Conservation (phyloP, 2,329 filamentous ascomycete genomes). For the Pestalotiopsis sp. region DNA sequence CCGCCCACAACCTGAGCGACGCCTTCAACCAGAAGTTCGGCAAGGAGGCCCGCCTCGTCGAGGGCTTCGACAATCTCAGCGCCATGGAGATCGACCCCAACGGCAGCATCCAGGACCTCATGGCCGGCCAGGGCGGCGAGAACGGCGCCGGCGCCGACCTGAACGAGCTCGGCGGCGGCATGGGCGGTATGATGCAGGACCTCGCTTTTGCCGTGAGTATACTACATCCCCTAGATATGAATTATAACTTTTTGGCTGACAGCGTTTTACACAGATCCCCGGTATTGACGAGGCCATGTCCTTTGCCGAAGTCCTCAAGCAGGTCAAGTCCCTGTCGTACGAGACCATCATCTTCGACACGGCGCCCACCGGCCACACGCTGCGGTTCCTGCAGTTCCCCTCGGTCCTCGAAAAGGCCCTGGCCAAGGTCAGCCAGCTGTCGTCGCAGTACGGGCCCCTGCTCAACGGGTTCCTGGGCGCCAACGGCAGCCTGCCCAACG, state of each 20-base stretch:
- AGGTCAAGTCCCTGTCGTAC: constrained; percentile 98
- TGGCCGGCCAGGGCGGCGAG: constrained; percentile 77
- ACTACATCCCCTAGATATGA: no score
- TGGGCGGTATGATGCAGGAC: constrained; percentile 98
- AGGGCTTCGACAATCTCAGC: constrained; percentile 90
- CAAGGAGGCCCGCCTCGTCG: constrained; percentile 91
- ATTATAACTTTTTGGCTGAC: neutral
- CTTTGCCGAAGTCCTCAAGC: constrained; percentile 97
- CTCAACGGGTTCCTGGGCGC: constrained; percentile 89
- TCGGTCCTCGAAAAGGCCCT: constrained; percentile 97
- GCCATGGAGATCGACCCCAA: constrained; percentile 99
- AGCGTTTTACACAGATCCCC: constrained; percentile 70
- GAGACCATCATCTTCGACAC: constrained; percentile 99
- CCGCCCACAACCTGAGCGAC: constrained; percentile 96
- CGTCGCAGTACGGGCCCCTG: constrained; percentile 92
- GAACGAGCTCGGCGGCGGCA: constrained; percentile 66
- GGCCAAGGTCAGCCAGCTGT: constrained; percentile 94
- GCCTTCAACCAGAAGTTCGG: constrained; percentile 99
- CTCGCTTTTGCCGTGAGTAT: constrained; percentile 83
- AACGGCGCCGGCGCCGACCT: constrained; percentile 60
- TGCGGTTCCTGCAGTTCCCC: constrained; percentile 98
- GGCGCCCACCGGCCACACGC: constrained; percentile 94
- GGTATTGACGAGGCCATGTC: constrained; percentile 99
- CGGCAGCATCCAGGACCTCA: constrained; percentile 92
- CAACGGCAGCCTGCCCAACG: constrained; percentile 76